Percentiles rank a stretch among this genome's conserved stretches.
Conservation (phyloP, 805 yeast genomes). For the Citeromyces matritensis region DNA sequence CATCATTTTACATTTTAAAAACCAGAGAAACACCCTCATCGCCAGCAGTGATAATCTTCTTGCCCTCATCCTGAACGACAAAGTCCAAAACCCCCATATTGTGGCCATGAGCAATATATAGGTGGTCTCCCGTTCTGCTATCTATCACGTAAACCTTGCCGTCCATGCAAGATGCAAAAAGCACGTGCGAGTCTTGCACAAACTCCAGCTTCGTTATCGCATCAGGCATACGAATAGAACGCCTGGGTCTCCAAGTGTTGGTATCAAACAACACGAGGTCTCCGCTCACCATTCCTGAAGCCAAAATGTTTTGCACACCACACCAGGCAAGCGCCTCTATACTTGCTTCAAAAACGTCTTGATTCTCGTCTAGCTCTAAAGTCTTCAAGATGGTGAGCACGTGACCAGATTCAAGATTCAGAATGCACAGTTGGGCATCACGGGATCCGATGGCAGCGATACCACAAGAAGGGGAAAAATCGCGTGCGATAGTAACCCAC, state of each 20-base stretch:
- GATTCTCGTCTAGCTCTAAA: conserved; percentile 36
- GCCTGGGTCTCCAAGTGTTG: conserved; percentile 76
- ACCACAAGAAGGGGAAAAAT: conserved; percentile 26
- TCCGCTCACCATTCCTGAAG: conserved; percentile 84
- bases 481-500: conserved; percentile 66
- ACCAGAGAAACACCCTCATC: conserved; percentile 91
- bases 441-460: conserved; percentile 72
- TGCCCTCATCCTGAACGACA: conserved; percentile 48
- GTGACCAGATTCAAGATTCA: conserved; percentile 63
- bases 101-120: conserved; percentile 80
- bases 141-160: conserved; percentile 84
- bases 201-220: conserved; percentile 74
- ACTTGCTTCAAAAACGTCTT: conserved; percentile 50
- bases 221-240: conserved; percentile 53
- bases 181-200: conserved; percentile 35
- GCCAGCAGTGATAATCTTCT: conserved; percentile 78
- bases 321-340: conserved; percentile 74
- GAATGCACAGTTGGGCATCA: conserved; percentile 73
- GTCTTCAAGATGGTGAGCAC: conserved; percentile 54
- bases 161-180: conserved; percentile 68
- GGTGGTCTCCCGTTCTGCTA: conserved; percentile 66
- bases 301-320: conserved; percentile 45
- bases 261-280: conserved; percentile 73
- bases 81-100: conserved; percentile 90
- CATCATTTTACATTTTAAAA: too few relatives aligned